Conservation (phyloP, 495 filamentous ascomycete species). For the Durotheca rogersii region DNA sequence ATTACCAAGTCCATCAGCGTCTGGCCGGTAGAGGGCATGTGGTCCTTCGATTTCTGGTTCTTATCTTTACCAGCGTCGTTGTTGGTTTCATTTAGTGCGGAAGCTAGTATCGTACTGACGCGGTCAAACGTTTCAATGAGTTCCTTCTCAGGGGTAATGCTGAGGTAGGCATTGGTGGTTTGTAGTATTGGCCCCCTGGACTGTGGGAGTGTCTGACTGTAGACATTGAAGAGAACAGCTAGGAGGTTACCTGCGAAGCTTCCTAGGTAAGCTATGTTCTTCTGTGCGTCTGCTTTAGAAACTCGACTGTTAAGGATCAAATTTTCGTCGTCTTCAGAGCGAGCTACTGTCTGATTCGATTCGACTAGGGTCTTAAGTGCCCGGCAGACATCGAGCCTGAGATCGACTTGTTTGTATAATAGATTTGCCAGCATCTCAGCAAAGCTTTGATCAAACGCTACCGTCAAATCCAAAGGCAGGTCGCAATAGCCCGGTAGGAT, state of each 20-base stretch:
- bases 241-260: slow-evolving; percentile 81
- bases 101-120: slow-evolving; percentile 79
- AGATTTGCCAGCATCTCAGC: slow-evolving; percentile 89
- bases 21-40: slow-evolving; percentile 90
- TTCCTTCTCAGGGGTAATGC: slow-evolving; percentile 73
- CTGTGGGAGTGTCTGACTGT: slow-evolving; percentile 91
- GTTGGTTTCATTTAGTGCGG: slow-evolving; percentile 63
- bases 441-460: slow-evolving; percentile 83
- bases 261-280: slow-evolving; percentile 77
- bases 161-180: slow-evolving; percentile 91
- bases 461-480: slow-evolving; percentile 73
- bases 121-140: slow-evolving; percentile 83
- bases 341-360: slow-evolving; percentile 77
- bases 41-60: slow-evolving; percentile 56
- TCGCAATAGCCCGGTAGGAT: slow-evolving; percentile 95
- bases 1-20: slow-evolving; percentile 95
- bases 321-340: slow-evolving; percentile 63
- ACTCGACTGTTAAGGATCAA: slow-evolving; percentile 69
- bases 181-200: slow-evolving; percentile 84
- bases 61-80: slow-evolving; percentile 62
- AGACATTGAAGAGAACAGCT: slow-evolving; percentile 96
- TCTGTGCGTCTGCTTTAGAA: slow-evolving; percentile 68
- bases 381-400: slow-evolving; percentile 82
- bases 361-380: slow-evolving; percentile 84
- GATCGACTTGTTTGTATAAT: slow-evolving; percentile 85